Conservation (phyloP, 495 filamentous ascomycete genomes). For the Xylona heveae region DNA sequence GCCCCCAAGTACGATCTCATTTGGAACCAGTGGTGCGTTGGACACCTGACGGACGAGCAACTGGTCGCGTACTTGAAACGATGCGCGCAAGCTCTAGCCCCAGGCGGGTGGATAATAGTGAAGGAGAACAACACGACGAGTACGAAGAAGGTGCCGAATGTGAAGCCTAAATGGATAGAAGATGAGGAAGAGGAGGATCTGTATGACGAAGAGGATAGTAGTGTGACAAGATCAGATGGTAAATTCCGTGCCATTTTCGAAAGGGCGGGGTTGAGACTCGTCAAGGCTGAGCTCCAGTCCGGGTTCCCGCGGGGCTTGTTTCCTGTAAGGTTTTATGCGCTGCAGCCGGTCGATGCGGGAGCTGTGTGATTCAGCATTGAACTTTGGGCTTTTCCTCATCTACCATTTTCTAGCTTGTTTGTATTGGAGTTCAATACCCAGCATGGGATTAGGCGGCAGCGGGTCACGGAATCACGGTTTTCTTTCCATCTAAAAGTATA, state of each 20-base stretch:
- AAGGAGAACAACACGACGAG: slow-evolving; percentile 76
- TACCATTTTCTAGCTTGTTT: too few species aligned
- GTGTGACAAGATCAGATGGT: slow-evolving; percentile 49
- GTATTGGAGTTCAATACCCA: too few species aligned
- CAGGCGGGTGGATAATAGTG: slow-evolving; percentile 39
- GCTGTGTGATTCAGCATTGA: too few species aligned
- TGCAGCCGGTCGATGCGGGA: too few species aligned
- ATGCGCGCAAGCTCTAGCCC: slow-evolving; percentile 31
- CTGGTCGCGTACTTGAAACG: slow-evolving; percentile 43
- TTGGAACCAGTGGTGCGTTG: slow-evolving; percentile 84
- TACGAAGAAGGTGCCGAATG: too few species aligned
- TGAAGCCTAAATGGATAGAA: too few species aligned
- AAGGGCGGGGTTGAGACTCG: slow-evolving; percentile 40
- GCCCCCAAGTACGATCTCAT: slow-evolving; percentile 35
- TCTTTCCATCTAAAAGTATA: too few species aligned
- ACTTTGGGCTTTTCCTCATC: too few species aligned
- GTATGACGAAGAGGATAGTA: slow-evolving; percentile 60
- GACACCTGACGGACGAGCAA: slow-evolving; percentile 66
- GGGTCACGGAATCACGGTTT: too few species aligned
- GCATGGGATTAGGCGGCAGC: too few species aligned
- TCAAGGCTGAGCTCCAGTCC: slow-evolving; percentile 53
- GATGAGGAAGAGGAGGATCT: slow-evolving; percentile 32
- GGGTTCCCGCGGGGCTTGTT: slow-evolving; percentile 39
- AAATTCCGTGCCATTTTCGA: slow-evolving; percentile 51
- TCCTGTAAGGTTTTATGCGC: slow-evolving; percentile 51